phyloP scores from a whole-genome alignment of 306 rosid species.

The Acmispon strigosus region DNA sequence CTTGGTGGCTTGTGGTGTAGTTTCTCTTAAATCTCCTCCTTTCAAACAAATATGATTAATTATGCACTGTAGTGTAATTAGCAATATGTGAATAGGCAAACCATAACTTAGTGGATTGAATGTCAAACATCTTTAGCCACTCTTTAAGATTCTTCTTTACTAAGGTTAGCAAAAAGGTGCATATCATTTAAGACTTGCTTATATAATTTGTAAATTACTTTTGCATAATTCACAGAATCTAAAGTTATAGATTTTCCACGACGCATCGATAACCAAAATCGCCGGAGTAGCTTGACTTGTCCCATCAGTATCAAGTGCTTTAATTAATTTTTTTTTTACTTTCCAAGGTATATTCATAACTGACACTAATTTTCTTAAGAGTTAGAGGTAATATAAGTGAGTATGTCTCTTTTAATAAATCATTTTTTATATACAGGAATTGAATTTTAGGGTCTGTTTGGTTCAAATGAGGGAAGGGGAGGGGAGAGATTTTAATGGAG shows the following conservation, averaged over 20 bases:
- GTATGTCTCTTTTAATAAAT: too few relatives aligned
- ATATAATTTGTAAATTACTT: not conserved
- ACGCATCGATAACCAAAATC: not conserved
- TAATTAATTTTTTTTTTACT: too few relatives aligned
- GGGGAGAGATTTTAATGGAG: too few relatives aligned
- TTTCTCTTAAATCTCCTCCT: not conserved
- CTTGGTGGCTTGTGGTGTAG: not conserved
- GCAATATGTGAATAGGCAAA: not conserved
- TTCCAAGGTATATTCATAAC: too few relatives aligned
- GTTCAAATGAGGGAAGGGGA: too few relatives aligned
- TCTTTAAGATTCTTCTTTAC: not conserved
- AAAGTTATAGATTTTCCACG: not conserved
- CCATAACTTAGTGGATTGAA: slow-evolving; percentile 5
- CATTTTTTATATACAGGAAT: too few relatives aligned
- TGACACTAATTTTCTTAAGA: too few relatives aligned
- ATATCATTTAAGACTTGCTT: not conserved
- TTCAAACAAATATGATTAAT: not conserved
- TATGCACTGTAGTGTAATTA: not conserved
- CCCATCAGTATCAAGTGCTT: not conserved
- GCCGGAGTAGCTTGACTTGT: not conserved
- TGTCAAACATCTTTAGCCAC: not conserved
- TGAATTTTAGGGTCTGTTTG: too few relatives aligned
- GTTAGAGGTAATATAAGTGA: too few relatives aligned
- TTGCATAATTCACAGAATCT: not conserved
- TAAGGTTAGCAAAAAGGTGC: not conserved